These are phyloP conservation scores for Coemansia javaensis DNA, from an alignment of 192 early-diverging fungal genomes.

Conservation along the genomic window DNA sequence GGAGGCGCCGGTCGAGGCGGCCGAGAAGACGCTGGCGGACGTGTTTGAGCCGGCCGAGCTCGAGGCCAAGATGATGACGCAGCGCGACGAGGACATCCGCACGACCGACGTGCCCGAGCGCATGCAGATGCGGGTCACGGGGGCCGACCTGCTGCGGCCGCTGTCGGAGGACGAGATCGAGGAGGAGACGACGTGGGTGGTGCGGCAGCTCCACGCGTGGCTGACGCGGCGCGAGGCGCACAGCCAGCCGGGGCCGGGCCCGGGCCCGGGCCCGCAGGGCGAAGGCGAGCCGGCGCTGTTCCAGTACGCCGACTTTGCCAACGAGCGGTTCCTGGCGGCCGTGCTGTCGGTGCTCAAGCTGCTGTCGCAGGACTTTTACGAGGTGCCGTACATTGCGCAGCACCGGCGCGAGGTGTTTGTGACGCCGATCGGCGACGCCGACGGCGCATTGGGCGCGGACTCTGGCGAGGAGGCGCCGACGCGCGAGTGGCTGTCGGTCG, in stretches of 20 bases:
- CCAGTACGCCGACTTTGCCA: conserved; percentile 35
- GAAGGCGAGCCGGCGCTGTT: conserved; percentile 13
- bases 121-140: conserved; percentile 65
- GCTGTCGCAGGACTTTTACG: conserved; percentile 70
- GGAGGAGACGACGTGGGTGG: conserved; percentile 60
- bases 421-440: conserved; percentile 16
- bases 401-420: conserved; percentile 86
- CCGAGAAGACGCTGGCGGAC: conserved; percentile 37
- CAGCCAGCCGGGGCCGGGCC: background rate
- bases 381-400: conserved; percentile 86
- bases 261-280: background rate
- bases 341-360: conserved; percentile 63
- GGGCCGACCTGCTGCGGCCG: conserved; percentile 26
- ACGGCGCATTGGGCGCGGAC: too few species aligned
- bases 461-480: conserved; percentile 14
- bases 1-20: conserved; percentile 25
- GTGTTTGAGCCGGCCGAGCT: conserved; percentile 83
- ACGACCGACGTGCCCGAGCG: conserved; percentile 87
- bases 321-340: conserved; percentile 46
- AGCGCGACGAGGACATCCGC: conserved; percentile 85
- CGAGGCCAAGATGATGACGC: conserved; percentile 84
- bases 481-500: conserved; percentile 57
- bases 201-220: conserved; percentile 42
- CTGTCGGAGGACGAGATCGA: conserved; percentile 60
- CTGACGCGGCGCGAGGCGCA: conserved; percentile 10